These are phyloP conservation scores for Lasiodiplodia gonubiensis DNA, from an alignment of 2,329 filamentous ascomycete species.

Conservation along the genomic window DNA sequence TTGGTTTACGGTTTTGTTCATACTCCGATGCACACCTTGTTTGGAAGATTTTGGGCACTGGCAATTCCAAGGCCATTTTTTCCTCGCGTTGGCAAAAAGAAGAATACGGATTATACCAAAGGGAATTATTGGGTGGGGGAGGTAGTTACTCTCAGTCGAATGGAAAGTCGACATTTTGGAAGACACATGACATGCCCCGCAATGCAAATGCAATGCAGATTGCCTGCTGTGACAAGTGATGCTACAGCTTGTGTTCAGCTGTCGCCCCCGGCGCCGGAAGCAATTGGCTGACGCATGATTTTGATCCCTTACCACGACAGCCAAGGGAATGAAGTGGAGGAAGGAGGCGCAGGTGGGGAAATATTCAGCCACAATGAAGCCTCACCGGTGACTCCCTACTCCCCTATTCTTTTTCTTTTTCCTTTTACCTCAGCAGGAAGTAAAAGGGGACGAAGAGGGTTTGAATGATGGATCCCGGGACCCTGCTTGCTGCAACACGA, in stretches of 20 bases:
- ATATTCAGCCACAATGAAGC: neutral
- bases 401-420: neutral
- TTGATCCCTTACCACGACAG: neutral
- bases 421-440: neutral
- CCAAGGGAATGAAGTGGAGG: neutral
- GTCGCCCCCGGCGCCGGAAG: neutral
- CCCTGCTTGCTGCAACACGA: neutral
- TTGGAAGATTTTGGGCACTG: slow-evolving; percentile 16
- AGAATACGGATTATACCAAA: slow-evolving; percentile 25
- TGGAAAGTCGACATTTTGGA: slow-evolving; percentile 20
- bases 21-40: slow-evolving; percentile 18
- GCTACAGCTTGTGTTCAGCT: slow-evolving; percentile 23
- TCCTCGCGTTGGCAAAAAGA: slow-evolving; percentile 18
- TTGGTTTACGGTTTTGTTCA: slow-evolving; percentile 14
- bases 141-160: slow-evolving; percentile 21
- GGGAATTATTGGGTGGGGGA: slow-evolving; percentile 23
- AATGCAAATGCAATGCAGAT: slow-evolving; percentile 10
- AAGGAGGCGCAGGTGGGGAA: neutral
- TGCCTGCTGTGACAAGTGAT: slow-evolving; percentile 17
- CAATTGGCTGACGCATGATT: neutral
- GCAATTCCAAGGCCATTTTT: slow-evolving; percentile 5
- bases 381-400: slow-evolving; percentile 4
- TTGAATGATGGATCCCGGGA: neutral
- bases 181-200: slow-evolving; percentile 19
- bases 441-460: slow-evolving; percentile 10